Evolutionary conservation across 176 grass and related monocot species (phyloP).

Genomic region (Thalia dealbata): DNA sequence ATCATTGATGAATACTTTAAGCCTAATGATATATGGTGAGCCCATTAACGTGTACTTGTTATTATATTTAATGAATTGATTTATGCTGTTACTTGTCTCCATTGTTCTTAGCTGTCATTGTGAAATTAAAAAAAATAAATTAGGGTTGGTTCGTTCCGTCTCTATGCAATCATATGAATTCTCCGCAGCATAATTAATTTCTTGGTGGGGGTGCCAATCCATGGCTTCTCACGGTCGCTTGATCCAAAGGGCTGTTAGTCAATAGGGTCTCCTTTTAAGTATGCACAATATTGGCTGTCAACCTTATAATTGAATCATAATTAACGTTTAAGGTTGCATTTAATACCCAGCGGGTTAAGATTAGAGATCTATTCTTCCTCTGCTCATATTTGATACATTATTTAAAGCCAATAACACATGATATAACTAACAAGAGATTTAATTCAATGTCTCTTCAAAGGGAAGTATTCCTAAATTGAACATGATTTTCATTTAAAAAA

Average conservation of each 20-base stretch:
- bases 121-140: background rate
- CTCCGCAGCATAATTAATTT: too few species aligned
- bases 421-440: too few species aligned
- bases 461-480: background rate
- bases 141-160: too few species aligned
- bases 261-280: background rate
- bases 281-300: slow-evolving; percentile 1
- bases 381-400: too few species aligned
- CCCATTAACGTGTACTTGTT: background rate
- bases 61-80: background rate
- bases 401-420: too few species aligned
- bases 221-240: background rate
- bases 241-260: slow-evolving; percentile 1
- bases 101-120: slow-evolving; percentile 8
- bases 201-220: too few species aligned
- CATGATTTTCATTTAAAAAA: background rate
- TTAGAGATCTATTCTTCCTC: too few species aligned
- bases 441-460: too few species aligned
- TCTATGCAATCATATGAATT: too few species aligned
- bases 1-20: slow-evolving; percentile 9
- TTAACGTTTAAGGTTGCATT: too few species aligned
- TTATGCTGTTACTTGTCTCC: background rate
- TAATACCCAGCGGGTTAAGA: too few species aligned
- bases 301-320: background rate
- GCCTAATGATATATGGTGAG: too few species aligned